phyloP scores from a whole-genome alignment of 208 protist genomes.

The Trypanosoma theileri region DNA sequence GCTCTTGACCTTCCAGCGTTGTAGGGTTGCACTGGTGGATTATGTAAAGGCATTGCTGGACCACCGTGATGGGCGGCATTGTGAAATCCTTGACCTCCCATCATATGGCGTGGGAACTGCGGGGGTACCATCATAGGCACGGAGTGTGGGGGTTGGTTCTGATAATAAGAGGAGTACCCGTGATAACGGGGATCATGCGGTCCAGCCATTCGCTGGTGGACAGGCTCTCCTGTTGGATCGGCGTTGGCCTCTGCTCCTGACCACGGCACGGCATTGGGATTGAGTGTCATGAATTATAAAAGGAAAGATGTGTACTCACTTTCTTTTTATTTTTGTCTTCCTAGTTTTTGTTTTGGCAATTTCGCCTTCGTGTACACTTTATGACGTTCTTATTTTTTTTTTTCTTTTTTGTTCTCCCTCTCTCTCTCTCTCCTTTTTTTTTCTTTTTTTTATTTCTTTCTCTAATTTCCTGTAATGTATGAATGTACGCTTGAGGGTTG shows the following conservation, averaged over 20 bases:
- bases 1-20: conserved; percentile 5
- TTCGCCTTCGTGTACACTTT: not conserved
- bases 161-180: conserved; percentile 2
- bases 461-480: not conserved
- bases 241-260: conserved; percentile 5
- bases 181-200: conserved; percentile 18
- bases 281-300: conserved; percentile 17
- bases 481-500: not conserved
- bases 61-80: not conserved
- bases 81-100: conserved; percentile 4
- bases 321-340: not conserved
- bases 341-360: not conserved
- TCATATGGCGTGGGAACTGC: conserved; percentile 9
- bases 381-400: not conserved
- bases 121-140: not conserved
- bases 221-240: conserved; percentile 2
- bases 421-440: conserved; percentile 1
- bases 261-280: conserved; percentile 28
- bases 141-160: not conserved
- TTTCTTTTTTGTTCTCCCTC: not conserved
- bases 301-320: not conserved
- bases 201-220: not conserved
- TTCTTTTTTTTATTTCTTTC: conserved; percentile 5
- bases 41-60: not conserved
- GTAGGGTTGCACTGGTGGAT: conserved; percentile 12